A percentile compares a stretch with the other conserved stretches of the same genome.
phyloP scores from a whole-genome alignment of 2,329 filamentous ascomycete genomes.

The Cercospora brassicicola region DNA sequence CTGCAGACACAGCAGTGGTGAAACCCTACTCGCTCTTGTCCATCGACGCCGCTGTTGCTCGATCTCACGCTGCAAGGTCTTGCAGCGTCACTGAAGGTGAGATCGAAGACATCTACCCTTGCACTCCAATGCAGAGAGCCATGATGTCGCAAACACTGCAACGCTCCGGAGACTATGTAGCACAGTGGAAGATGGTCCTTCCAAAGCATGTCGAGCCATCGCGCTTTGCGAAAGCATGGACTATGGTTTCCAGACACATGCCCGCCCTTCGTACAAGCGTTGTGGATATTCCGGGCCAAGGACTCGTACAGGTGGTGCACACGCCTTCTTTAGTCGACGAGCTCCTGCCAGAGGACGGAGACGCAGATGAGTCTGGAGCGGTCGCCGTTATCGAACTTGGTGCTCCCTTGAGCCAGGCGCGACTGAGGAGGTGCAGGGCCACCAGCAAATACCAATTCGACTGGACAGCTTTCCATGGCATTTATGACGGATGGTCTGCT shows the following conservation, averaged over 20 bases:
- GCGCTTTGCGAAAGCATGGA: conserved; percentile 41
- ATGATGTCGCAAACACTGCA: conserved; percentile 56
- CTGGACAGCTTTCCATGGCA: conserved; percentile 38
- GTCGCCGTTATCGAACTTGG: not conserved
- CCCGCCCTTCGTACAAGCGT: conserved; percentile 44
- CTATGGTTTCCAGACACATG: conserved; percentile 33
- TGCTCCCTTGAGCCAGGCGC: not conserved
- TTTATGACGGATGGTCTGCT: conserved; percentile 45
- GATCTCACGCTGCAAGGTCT: not conserved
- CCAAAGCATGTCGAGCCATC: conserved; percentile 34
- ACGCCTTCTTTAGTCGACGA: not conserved
- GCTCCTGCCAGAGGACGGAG: not conserved
- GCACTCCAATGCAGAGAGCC: conserved; percentile 22
- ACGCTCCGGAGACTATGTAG: conserved; percentile 55
- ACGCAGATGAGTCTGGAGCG: not conserved
- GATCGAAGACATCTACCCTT: conserved; percentile 54
- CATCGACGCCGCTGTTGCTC: not conserved
- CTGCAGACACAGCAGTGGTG: not conserved
- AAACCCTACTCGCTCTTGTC: not conserved
- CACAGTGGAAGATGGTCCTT: conserved; percentile 36
- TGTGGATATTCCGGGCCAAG: conserved; percentile 7
- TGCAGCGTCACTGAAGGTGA: not conserved
- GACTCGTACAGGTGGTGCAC: conserved; percentile 24
- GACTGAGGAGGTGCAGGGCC: not conserved
- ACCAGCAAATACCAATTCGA: not conserved